Percentiles rank a stretch among this genome's conserved stretches.
Conservation (phyloP, 2,329 filamentous ascomycete species). For the Cladophialophora yegresii region DNA sequence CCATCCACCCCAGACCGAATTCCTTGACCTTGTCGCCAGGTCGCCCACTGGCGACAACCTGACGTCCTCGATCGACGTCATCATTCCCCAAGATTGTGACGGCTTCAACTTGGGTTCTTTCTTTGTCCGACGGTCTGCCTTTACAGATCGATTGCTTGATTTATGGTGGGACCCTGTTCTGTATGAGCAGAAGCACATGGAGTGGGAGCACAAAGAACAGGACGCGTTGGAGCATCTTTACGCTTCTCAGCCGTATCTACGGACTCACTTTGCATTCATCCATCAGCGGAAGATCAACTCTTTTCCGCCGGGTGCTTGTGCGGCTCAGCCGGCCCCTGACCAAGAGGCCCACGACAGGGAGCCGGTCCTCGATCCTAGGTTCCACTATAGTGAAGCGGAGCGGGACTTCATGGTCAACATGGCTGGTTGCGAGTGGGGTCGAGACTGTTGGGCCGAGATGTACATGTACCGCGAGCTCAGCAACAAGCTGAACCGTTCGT, state of each 20-base stretch:
- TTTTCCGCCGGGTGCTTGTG: conserved; percentile 87
- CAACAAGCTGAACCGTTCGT: conserved; percentile 80
- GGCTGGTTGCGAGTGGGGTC: conserved; percentile 95
- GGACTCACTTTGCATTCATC: conserved; percentile 83
- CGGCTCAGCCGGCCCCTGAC: conserved; percentile 37
- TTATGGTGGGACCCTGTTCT: conserved; percentile 98
- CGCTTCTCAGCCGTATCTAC: conserved; percentile 85
- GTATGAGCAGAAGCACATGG: conserved; percentile 98
- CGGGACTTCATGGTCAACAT: conserved; percentile 96
- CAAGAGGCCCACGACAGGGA: conserved; percentile 23
- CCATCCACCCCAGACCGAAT: conserved; percentile 73
- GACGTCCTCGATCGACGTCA: conserved; percentile 75
- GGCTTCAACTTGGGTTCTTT: conserved; percentile 98
- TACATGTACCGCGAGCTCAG: conserved; percentile 91
- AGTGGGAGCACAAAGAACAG: conserved; percentile 99
- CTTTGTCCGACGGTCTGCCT: conserved; percentile 80
- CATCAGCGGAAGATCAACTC: conserved; percentile 91
- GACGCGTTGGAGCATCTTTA: conserved; percentile 94
- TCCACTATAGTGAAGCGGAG: conserved; percentile 84
- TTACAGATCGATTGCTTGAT: conserved; percentile 89
- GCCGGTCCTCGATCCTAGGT: conserved; percentile 58
- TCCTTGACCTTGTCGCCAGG: conserved; percentile 72
- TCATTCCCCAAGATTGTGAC: conserved; percentile 89
- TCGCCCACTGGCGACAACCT: conserved; percentile 77
- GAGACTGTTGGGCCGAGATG: conserved; percentile 98